phyloP scores from a whole-genome alignment of 306 rosid genomes.

The Rubus idaeus region DNA sequence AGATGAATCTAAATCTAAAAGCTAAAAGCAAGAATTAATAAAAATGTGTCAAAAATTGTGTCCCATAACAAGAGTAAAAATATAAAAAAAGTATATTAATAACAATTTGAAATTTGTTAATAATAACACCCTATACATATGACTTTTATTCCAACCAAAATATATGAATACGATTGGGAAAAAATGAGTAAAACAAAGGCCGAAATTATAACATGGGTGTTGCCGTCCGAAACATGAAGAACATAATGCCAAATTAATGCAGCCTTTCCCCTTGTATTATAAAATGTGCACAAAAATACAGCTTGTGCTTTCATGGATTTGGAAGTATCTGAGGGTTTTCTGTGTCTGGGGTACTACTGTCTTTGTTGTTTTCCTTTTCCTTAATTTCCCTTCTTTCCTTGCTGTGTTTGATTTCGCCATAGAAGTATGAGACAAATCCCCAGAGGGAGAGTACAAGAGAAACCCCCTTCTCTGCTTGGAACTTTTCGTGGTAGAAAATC shows the following conservation, averaged over 20 bases:
- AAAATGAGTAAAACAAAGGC: not conserved
- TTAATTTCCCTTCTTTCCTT: constrained; percentile 23
- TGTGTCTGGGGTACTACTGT: constrained; percentile 13
- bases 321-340: constrained; percentile 4
- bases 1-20: no score
- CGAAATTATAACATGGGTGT: not conserved
- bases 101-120: not conserved
- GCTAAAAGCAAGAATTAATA: no score
- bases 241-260: not conserved
- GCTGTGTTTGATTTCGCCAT: constrained; percentile 54
- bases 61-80: no score
- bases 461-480: constrained; percentile 59
- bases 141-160: not conserved
- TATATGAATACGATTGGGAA: not conserved
- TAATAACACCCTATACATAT: not conserved
- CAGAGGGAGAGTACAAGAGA: constrained; percentile 58
- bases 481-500: constrained; percentile 56
- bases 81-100: no score
- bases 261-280: not conserved
- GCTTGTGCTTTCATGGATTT: constrained; percentile 1
- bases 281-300: not conserved
- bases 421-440: constrained; percentile 74
- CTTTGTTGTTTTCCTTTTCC: not conserved
- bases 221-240: not conserved
- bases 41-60: no score